Evolutionary conservation across 768 basidiomycete species (phyloP).

Genomic region (Lactarius hatsudake): DNA sequence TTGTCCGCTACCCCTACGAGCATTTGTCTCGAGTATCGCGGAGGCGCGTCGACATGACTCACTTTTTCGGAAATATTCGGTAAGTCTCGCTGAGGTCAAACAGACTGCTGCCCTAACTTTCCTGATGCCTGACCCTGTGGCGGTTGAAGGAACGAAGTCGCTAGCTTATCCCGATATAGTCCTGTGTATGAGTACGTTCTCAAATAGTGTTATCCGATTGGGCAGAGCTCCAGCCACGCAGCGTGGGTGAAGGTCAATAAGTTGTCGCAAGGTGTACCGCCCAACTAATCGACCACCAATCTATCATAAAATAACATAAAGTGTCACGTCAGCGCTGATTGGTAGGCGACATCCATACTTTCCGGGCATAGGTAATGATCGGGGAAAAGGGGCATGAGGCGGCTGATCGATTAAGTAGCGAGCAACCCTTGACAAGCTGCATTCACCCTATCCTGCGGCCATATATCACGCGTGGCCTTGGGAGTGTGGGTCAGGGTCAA

Average conservation of each 20-base stretch:
- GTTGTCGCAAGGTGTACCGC: too few species aligned
- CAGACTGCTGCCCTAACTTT: neutral
- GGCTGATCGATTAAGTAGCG: neutral
- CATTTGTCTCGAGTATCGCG: neutral
- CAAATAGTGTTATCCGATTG: neutral
- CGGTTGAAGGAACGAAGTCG: neutral
- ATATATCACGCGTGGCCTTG: neutral
- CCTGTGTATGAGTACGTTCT: neutral
- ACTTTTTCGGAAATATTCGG: neutral
- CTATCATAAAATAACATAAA: neutral
- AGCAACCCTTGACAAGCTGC: conserved; percentile 2
- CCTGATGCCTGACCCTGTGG: neutral
- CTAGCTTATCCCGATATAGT: neutral
- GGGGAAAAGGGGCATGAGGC: too few species aligned
- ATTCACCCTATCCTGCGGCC: conserved; percentile 2
- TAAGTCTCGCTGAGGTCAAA: neutral
- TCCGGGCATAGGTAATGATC: too few species aligned
- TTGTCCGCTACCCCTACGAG: neutral
- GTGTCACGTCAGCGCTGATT: neutral
- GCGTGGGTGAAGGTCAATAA: neutral
- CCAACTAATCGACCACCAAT: neutral
- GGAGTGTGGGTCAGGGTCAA: neutral
- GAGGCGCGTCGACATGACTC: neutral
- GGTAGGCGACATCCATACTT: neutral
- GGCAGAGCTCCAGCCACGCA: neutral